phyloP scores from a whole-genome alignment of 2,329 filamentous ascomycete species.

The Fusarium avenaceum region DNA sequence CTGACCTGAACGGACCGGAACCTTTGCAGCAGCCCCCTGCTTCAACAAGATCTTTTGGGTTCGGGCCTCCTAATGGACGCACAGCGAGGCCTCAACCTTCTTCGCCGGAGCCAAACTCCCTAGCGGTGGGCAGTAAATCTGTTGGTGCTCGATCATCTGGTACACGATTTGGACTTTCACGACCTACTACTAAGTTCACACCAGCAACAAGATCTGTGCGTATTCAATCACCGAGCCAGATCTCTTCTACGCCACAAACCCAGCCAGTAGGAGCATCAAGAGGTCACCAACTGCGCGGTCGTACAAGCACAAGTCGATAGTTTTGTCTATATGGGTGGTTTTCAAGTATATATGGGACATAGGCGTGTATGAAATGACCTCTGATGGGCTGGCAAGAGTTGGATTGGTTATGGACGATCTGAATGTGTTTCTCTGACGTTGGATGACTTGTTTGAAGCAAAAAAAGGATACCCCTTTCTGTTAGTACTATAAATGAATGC shows the following conservation, averaged over 20 bases:
- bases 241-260: conserved; percentile 31
- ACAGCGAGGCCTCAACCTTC: conserved; percentile 19
- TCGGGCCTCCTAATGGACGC: conserved; percentile 22
- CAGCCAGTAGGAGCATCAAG: conserved; percentile 15
- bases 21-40: conserved; percentile 15
- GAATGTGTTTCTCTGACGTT: conserved; percentile 36
- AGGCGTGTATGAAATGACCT: not conserved
- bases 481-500: conserved; percentile 34
- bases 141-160: conserved; percentile 36
- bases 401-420: conserved; percentile 22
- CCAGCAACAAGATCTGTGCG: conserved; percentile 45
- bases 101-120: conserved; percentile 22
- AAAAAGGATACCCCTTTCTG: conserved; percentile 48
- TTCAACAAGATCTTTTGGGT: conserved; percentile 27
- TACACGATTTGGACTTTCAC: conserved; percentile 24
- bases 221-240: conserved; percentile 44
- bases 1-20: conserved; percentile 2
- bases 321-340: conserved; percentile 1
- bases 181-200: conserved; percentile 20
- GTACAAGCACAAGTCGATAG: conserved; percentile 27
- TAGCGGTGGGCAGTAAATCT: conserved; percentile 35
- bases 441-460: conserved; percentile 37
- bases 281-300: conserved; percentile 17
- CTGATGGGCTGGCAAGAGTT: conserved; percentile 1
- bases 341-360: conserved; percentile 15